Evolutionary conservation across 345 rosid species (phyloP), one percentile per base, ranked within the genome.

Genomic region (Sapria himalayana): DNA sequence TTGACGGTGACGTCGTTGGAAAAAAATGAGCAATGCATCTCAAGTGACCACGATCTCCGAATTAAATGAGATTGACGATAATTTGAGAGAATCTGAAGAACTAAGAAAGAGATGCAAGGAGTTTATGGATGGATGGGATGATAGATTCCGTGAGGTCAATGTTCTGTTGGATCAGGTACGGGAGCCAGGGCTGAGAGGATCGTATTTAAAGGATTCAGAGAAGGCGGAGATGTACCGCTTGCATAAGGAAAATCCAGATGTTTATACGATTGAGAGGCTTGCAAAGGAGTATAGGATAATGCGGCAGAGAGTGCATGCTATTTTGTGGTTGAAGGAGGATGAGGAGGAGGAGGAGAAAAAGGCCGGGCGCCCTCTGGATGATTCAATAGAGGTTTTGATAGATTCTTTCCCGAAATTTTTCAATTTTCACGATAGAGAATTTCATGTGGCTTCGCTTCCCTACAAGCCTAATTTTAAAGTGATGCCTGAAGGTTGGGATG

Each of bases 401-500:
- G 98, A 89, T 57, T 67, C 60, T 42, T 82, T 55, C 36, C 93
- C 95, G 7, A 86, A 89, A 51, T 71, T 89, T 54, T 79, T 79
- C 25, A 54, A 51, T 49, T 77, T 93, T 6, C 93, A 82, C 64
- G 94, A 81, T 39, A 78, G 84, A 42, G 98, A 89, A 43, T 89
- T 82, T 55, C 98, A 89, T 71, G 81, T 89, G 37, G 95, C 98
- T 39, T 76, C 93, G 11, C 93, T 89, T 42, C 76, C 73, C 4
- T 82, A 79, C 54, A 82, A 79, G 40, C 98, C 98, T 0, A 93
- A 76, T 59, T 89, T 82, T 57, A 89, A 82, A 68, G 93, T 89
- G 15, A 79, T 89, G 98, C 91, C 95, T 2, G 95, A 89, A 62
- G 98, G 94, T 29, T 89, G 94, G 95, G 95, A 79, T 65, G 95